These are phyloP conservation scores for Glebionis coronaria DNA, from an alignment of 129 eudicot species.

Conservation along the genomic window DNA sequence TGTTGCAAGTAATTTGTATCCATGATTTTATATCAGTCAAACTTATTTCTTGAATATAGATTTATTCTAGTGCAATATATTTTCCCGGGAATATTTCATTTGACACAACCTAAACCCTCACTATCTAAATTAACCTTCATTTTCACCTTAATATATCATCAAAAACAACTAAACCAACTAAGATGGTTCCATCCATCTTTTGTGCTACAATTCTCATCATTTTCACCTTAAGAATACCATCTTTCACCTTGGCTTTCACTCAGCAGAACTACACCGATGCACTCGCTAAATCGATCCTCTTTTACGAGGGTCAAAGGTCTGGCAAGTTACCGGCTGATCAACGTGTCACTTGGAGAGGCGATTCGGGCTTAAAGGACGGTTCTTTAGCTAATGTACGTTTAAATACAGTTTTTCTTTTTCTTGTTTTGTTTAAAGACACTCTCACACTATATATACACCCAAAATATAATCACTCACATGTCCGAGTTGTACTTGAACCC, in stretches of 20 bases:
- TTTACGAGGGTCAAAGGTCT: slow-evolving; percentile 84
- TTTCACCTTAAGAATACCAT: slow-evolving; percentile 10
- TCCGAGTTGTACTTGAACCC: too few species aligned
- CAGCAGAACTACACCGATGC: slow-evolving; percentile 59
- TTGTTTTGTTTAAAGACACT: not conserved
- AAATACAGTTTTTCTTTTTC: not conserved
- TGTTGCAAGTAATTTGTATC: too few species aligned
- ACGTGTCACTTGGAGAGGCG: slow-evolving; percentile 67
- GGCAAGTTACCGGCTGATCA: slow-evolving; percentile 64
- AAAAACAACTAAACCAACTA: too few species aligned
- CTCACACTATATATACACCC: too few species aligned
- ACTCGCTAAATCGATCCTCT: slow-evolving; percentile 66
- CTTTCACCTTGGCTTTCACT: slow-evolving; percentile 52
- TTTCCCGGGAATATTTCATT: slow-evolving; percentile 52
- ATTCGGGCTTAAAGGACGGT: slow-evolving; percentile 84
- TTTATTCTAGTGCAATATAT: slow-evolving; percentile 42
- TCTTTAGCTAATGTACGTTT: slow-evolving; percentile 54
- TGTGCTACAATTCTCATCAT: slow-evolving; percentile 16
- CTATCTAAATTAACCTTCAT: too few species aligned
- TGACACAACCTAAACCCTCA: slow-evolving; percentile 15
- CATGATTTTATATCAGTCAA: too few species aligned
- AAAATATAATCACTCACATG: too few species aligned
- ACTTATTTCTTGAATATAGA: too few species aligned
- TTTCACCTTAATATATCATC: too few species aligned
- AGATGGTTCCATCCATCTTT: not conserved